Evolutionary conservation across 2,329 filamentous ascomycete species (phyloP).

Genomic region (Verticillium klebahnii): DNA sequence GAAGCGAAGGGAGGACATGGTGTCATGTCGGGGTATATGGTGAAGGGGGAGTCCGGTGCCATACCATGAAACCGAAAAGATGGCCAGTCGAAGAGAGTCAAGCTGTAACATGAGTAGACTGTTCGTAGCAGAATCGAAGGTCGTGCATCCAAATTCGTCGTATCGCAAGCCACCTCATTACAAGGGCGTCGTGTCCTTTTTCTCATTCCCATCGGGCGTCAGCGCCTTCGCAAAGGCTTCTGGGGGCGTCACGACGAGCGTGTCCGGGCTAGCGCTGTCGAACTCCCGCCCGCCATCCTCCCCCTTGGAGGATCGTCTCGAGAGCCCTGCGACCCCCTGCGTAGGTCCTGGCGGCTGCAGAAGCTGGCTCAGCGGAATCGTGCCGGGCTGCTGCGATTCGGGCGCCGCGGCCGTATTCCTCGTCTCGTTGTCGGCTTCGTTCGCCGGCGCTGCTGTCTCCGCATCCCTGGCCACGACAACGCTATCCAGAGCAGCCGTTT

Average conservation of each 20-base stretch:
- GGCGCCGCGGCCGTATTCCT: neutral
- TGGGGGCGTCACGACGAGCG: slow-evolving; percentile 10
- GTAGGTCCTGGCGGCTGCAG: neutral
- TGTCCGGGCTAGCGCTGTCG: slow-evolving; percentile 11
- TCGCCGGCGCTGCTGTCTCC: neutral
- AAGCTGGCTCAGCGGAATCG: neutral
- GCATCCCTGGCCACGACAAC: slow-evolving; percentile 19
- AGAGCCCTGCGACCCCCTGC: neutral
- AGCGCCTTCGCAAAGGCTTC: neutral
- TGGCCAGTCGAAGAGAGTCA: neutral
- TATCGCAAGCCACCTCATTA: neutral
- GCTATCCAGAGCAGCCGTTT: slow-evolving; percentile 25
- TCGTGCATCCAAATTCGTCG: neutral
- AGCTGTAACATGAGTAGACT: neutral
- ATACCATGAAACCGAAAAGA: neutral
- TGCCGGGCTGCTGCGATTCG: neutral
- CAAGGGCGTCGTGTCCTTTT: neutral
- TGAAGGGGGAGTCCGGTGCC: neutral
- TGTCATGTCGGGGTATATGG: neutral
- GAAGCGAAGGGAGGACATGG: neutral
- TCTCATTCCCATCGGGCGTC: neutral
- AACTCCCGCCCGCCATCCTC: slow-evolving; percentile 3
- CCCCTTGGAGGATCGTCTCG: slow-evolving; percentile 2
- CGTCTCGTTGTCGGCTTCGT: neutral
- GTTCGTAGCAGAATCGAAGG: neutral